A percentile compares a stretch with the other conserved stretches of the same genome.
Conservation (phyloP, 176 grass and related monocot species). For the Rhynchospora pubera region DNA sequence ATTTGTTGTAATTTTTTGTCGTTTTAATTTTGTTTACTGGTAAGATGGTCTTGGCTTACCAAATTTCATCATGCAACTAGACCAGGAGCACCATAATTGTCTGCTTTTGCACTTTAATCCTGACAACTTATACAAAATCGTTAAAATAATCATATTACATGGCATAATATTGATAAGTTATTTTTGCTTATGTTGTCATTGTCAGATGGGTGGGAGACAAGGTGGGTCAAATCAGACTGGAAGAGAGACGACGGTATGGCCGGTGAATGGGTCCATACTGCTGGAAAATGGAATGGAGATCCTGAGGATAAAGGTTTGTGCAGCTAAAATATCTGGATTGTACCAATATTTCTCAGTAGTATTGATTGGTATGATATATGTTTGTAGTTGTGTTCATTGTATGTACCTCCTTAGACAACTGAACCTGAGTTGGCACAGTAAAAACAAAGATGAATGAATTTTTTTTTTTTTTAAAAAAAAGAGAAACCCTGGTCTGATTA, state of each 20-base stretch:
- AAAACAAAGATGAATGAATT: not conserved
- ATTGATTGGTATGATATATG: not conserved
- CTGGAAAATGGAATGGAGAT: slow-evolving; percentile 79
- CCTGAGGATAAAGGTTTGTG: slow-evolving; percentile 58
- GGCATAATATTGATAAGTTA: not conserved
- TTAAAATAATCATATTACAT: not conserved
- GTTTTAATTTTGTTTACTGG: not conserved
- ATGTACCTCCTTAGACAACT: not conserved
- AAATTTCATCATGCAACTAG: not conserved
- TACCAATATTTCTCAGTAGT: not conserved
- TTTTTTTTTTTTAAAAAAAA: not conserved
- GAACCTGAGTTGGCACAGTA: not conserved
- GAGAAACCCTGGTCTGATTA: not conserved
- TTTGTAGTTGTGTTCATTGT: not conserved
- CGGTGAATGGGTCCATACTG: slow-evolving; percentile 69
- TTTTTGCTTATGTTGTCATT: not conserved
- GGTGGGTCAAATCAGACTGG: slow-evolving; percentile 85
- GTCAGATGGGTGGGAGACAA: slow-evolving; percentile 56
- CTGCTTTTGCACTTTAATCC: not conserved
- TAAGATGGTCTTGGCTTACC: not conserved
- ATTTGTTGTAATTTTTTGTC: not conserved
- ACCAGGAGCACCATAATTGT: not conserved
- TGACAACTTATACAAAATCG: not conserved
- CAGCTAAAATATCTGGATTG: not conserved
- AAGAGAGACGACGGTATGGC: slow-evolving; percentile 72